Evolutionary conservation across 2,329 filamentous ascomycete species (phyloP).

Genomic region (Colletotrichum nymphaeae): DNA sequence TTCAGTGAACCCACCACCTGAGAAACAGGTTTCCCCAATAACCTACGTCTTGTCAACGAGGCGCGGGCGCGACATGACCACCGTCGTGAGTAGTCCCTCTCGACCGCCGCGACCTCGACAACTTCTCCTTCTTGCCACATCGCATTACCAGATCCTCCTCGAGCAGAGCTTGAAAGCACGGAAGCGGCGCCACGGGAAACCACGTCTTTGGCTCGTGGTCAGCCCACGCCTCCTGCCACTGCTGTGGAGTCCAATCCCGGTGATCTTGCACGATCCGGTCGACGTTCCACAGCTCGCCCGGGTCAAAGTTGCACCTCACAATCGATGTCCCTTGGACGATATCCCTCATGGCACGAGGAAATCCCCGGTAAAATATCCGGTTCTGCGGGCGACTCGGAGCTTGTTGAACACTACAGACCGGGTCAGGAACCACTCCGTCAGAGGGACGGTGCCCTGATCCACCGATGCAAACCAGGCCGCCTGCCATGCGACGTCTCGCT

Average conservation of each 20-base stretch:
- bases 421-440: background rate
- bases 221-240: background rate
- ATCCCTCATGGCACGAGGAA: background rate
- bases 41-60: too few species aligned
- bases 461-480: background rate
- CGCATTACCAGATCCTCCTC: background rate
- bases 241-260: background rate
- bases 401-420: too few species aligned
- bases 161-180: background rate
- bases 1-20: too few species aligned
- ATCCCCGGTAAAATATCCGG: background rate
- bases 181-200: background rate
- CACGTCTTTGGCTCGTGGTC: background rate
- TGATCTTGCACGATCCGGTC: background rate
- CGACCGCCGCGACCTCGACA: too few species aligned
- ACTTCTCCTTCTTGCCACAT: too few species aligned
- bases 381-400: background rate
- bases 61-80: too few species aligned
- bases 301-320: background rate
- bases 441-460: background rate
- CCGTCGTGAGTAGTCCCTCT: too few species aligned
- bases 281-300: background rate
- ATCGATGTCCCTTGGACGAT: rapidly evolving
- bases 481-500: conserved; percentile 13
- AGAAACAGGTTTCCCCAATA: too few species aligned